Conservation (phyloP, 179 eudicot genomes). For the Beta corolliflora region DNA sequence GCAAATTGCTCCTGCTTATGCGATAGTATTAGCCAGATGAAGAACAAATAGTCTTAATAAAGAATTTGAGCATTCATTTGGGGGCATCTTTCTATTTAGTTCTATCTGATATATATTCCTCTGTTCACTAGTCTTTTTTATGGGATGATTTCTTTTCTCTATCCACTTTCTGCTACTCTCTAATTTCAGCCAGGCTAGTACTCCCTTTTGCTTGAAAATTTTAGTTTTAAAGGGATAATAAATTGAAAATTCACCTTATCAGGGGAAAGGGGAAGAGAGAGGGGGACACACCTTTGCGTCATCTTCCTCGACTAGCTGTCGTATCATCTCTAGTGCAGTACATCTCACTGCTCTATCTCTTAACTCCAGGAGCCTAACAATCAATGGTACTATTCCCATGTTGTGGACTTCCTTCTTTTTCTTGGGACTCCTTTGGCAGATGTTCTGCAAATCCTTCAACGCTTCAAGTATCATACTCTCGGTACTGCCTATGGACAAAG, state of each 20-base stretch:
- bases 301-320: slow-evolving; percentile 50
- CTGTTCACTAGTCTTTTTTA: neutral
- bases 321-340: slow-evolving; percentile 52
- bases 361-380: slow-evolving; percentile 55
- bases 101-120: neutral
- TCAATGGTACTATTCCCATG: slow-evolving; percentile 62
- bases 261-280: neutral
- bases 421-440: slow-evolving; percentile 47
- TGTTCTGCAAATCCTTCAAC: slow-evolving; percentile 48
- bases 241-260: neutral
- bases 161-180: neutral
- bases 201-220: neutral
- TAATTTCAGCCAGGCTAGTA: neutral
- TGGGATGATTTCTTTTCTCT: neutral
- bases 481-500: slow-evolving; percentile 56
- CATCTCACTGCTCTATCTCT: slow-evolving; percentile 57
- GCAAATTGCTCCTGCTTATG: slow-evolving; percentile 58
- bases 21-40: neutral
- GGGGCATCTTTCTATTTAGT: no score
- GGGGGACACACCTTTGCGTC: slow-evolving; percentile 56
- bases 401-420: slow-evolving; percentile 42
- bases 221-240: neutral
- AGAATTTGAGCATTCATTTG: neutral
- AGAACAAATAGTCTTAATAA: neutral
- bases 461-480: slow-evolving; percentile 66